A percentile compares a stretch with the other conserved stretches of the same genome.
phyloP scores from a whole-genome alignment of 2,329 filamentous ascomycete species.

The Colletotrichum salicis region DNA sequence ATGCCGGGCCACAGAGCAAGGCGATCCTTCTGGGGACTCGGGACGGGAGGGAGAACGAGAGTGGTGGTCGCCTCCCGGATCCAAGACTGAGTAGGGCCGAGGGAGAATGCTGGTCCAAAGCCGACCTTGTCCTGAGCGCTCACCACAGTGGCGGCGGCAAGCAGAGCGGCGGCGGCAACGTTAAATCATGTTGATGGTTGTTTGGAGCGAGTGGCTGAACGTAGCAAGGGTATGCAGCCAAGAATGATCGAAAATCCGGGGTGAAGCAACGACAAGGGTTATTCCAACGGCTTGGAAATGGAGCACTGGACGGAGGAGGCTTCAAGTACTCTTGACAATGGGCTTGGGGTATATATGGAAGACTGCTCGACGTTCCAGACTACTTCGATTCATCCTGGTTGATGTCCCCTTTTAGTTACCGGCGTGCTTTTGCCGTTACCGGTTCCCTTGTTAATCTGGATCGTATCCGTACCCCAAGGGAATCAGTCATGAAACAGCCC shows the following conservation, averaged over 20 bases:
- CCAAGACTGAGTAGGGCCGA: slow-evolving; percentile 5
- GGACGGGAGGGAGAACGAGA: slow-evolving; percentile 4
- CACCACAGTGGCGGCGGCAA: not conserved
- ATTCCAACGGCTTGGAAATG: not conserved
- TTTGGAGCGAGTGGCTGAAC: not conserved
- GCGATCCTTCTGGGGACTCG: slow-evolving; percentile 1
- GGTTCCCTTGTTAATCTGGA: not conserved
- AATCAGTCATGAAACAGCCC: not conserved
- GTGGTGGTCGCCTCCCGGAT: slow-evolving; percentile 11
- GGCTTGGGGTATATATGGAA: not conserved
- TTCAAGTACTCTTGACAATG: not conserved
- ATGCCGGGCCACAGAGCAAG: slow-evolving; percentile 15
- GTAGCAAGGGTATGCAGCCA: not conserved
- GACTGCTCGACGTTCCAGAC: not conserved
- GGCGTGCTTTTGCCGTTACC: not conserved
- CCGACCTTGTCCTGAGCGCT: slow-evolving; percentile 13
- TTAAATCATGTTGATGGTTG: not conserved
- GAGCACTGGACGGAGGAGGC: not conserved
- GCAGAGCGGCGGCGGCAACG: not conserved
- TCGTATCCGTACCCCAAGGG: not conserved
- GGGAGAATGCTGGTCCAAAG: slow-evolving; percentile 5
- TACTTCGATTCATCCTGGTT: not conserved
- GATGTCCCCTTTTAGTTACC: not conserved
- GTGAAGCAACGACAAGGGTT: not conserved
- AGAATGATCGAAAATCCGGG: not conserved